Evolutionary conservation across 2,329 filamentous ascomycete genomes (phyloP), one percentile per base, ranked within the genome.

Genomic region (Botrytis medusae): DNA sequence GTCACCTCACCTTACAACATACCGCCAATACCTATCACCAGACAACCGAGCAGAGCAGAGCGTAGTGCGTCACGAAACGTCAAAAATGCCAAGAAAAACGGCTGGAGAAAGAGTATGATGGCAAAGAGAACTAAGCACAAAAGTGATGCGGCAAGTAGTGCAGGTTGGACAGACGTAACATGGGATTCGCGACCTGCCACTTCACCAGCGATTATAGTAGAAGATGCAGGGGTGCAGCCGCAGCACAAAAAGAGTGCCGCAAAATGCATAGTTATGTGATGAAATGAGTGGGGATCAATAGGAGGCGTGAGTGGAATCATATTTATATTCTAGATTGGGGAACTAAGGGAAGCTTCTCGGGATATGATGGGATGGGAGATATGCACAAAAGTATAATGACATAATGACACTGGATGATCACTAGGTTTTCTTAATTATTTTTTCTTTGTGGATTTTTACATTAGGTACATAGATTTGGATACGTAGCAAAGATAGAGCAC

Each of bases 31-130:
- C 59, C 76, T 44, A 62, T 79, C 7, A 46, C 25, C 22, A 76
- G 80, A 78, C 76, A 83, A 51, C 82, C 84, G 54, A 90, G 88
- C 77, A 85, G 89, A 59, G 88, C 88, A 2, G 87, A 88, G 78
- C 83, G 88, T 42, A 89, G 88, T 73, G 89, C 89, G 9, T 85
- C 88, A 16, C 90, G 87, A 81, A 91, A 91, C 76, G 87, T 91
- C 42, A 84, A 86, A 29, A 88, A 90, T 74, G 89, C 89, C 1
- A 88, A 86, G 81, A 85, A 84, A 77, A 84, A 84, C 46, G 88
- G 89, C 0, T 91, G 89, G 88, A 77, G 79, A 72, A 75, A 77
- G n/a, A 79, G 77, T 75, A 76, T 79, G 73, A 75, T 73, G 65
- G 76, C 76, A 72, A 83, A 80, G 74, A 85, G 83, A 77, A 82